phyloP scores from a whole-genome alignment of 805 yeast species.

The Wickerhamomyces canadensis region DNA sequence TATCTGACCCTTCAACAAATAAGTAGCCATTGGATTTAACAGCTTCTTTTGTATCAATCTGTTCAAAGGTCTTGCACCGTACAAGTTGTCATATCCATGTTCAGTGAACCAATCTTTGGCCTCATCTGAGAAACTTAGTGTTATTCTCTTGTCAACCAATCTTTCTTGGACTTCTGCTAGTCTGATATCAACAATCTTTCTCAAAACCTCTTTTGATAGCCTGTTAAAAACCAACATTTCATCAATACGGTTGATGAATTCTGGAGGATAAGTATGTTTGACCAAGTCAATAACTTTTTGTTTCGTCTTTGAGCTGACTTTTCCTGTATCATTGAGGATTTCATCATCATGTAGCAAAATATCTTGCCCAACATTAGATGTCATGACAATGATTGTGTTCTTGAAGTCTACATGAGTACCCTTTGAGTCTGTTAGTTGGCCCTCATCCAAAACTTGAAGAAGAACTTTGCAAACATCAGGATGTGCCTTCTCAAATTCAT shows the following conservation, averaged over 20 bases:
- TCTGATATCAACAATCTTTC: slow-evolving; percentile 85
- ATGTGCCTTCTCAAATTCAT: slow-evolving; percentile 98
- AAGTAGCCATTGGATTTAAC: slow-evolving; percentile 83
- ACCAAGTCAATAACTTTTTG: slow-evolving; percentile 81
- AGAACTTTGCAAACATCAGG: slow-evolving; percentile 93
- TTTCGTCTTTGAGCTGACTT: slow-evolving; percentile 64
- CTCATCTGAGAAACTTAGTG: slow-evolving; percentile 62
- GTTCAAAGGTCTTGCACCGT: slow-evolving; percentile 96
- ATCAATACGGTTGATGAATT: slow-evolving; percentile 92
- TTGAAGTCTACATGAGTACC: slow-evolving; percentile 93
- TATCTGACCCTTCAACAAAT: slow-evolving; percentile 80
- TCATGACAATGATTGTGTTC: slow-evolving; percentile 89
- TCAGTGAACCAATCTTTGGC: slow-evolving; percentile 80
- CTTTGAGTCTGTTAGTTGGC: slow-evolving; percentile 91
- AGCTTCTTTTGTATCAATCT: slow-evolving; percentile 86
- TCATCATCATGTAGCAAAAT: slow-evolving; percentile 59
- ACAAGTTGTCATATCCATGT: slow-evolving; percentile 84
- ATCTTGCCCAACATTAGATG: slow-evolving; percentile 94
- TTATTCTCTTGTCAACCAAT: slow-evolving; percentile 72
- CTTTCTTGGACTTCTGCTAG: slow-evolving; percentile 79
- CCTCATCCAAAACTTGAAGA: slow-evolving; percentile 92
- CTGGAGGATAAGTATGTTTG: slow-evolving; percentile 90
- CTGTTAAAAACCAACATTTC: slow-evolving; percentile 92
- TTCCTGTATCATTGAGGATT: too few species aligned
- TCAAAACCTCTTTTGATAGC: slow-evolving; percentile 83